Conservation (phyloP, 108 stramenopile genomes). For the Schizochytrium sp. region DNA sequence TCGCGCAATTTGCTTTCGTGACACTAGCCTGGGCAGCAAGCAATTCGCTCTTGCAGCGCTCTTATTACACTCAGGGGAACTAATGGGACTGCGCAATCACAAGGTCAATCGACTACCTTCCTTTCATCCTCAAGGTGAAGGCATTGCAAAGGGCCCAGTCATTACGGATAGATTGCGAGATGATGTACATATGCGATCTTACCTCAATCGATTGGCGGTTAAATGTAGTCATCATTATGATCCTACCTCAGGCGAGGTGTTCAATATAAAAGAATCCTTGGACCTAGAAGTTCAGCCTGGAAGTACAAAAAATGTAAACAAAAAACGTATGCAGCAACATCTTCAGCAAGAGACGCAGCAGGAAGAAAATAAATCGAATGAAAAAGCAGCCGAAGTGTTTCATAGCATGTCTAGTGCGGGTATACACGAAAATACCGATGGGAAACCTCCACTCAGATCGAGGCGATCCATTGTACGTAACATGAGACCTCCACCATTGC, state of each 20-base stretch:
- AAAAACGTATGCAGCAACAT: slow-evolving; percentile 36
- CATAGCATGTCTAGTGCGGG: too few species aligned
- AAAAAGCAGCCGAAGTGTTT: too few species aligned
- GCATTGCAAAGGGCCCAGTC: not conserved
- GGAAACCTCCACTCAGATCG: not conserved
- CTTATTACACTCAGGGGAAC: slow-evolving; percentile 10
- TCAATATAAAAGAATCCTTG: slow-evolving; percentile 35
- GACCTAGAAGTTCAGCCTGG: slow-evolving; percentile 9
- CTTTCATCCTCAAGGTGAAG: not conserved
- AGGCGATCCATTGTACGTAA: slow-evolving; percentile 1
- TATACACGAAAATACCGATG: too few species aligned
- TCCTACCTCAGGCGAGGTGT: slow-evolving; percentile 34
- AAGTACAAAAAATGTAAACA: not conserved
- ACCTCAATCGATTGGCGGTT: not conserved
- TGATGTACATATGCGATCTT: slow-evolving; percentile 44
- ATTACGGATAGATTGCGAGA: slow-evolving; percentile 9
- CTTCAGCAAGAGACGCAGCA: slow-evolving; percentile 9
- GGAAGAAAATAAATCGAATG: not conserved
- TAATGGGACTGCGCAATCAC: slow-evolving; percentile 23
- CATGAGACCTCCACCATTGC: not conserved
- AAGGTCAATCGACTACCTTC: not conserved
- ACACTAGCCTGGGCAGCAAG: not conserved
- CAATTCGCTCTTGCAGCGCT: slow-evolving; percentile 31
- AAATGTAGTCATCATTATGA: slow-evolving; percentile 28
- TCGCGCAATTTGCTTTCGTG: not conserved